Percentiles rank a stretch among this genome's conserved stretches.
These are phyloP conservation scores for Selenicereus undatus DNA, from an alignment of 148 eudicot genomes.

Conservation along the genomic window DNA sequence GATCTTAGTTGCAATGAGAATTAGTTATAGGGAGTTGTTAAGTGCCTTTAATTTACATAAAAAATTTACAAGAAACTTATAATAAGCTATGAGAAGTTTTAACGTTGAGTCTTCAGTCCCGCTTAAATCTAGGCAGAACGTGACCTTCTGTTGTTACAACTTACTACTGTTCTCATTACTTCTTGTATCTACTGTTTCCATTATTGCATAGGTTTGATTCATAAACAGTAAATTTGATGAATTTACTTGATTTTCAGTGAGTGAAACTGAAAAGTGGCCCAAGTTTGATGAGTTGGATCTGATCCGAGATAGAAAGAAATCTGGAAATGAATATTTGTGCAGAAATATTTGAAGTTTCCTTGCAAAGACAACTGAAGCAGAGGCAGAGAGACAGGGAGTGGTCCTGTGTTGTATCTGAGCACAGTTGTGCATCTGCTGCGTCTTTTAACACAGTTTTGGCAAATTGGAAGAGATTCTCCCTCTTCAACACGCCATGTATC, in stretches of 20 bases:
- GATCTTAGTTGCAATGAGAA: no score
- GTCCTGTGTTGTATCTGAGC: neutral
- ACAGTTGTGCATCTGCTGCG: neutral
- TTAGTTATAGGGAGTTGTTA: no score
- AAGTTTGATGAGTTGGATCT: neutral
- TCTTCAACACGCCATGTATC: conserved; percentile 19
- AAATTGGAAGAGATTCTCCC: neutral
- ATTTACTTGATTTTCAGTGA: neutral
- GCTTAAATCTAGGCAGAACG: no score
- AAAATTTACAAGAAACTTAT: no score
- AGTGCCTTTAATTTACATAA: no score
- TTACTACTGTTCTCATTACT: no score
- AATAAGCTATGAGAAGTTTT: no score
- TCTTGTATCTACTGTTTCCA: no score
- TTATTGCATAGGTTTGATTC: no score
- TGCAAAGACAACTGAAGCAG: neutral
- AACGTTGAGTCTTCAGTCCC: no score
- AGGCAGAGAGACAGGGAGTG: neutral
- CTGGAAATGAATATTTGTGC: neutral
- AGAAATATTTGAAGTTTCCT: neutral
- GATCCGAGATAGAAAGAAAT: neutral
- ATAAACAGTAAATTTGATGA: no score
- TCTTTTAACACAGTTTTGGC: conserved; percentile 1
- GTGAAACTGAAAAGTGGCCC: neutral
- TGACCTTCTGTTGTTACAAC: no score